Evolutionary conservation across 805 yeast species (phyloP), one percentile per base, ranked within the genome.

Genomic region (Spathaspora passalidarum): DNA sequence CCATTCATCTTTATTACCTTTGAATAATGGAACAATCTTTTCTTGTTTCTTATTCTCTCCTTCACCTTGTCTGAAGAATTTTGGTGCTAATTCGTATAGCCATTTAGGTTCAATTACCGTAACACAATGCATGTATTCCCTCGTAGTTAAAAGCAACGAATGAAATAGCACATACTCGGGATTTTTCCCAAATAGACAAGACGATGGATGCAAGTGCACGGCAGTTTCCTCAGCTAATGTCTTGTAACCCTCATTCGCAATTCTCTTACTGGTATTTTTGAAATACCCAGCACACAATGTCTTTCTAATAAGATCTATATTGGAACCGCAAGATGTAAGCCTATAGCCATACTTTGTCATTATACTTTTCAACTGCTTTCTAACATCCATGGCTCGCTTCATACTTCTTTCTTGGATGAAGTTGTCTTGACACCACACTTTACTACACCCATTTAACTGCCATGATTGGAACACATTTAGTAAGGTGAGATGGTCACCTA

Each of bases 61-160:
- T 55, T 81, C 86, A 0, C 82, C 76, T 14, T 73, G 76, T 57
- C 80, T 80, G 73, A 85, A 92, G 63, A 84, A 89, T 38, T 79
- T 81, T 3, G 91, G 88, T 6, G 91, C 89, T 40, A 63, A 64
- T 62, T 84, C 79, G 40, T 80, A 66, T 25, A 92, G 68, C 96
- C 96, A 88, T 50, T 73, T 75, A 0, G 96, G 87, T 43, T 89
- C 90, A 29, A 94, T 80, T n/a, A 78, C 77, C 14, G 91, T 86
- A 22, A 86, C 83, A 55, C 89, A 89, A 46, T 94, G 86, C 96
- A 92, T 89, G 59, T 87, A 94, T 72, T 92, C 98, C 58, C 83
- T 82, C 13, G 86, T 79, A 0, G 99, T 92, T 52, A 89, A 73
- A 23, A 90, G 78, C 44, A 90, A 73, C 25, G 90, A 86, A 57